Evolutionary conservation across 225 moss, liverwort and hornwort genomes (phyloP), one percentile per base, ranked within the genome.

Genomic region (Physcomitrellopsis africana): DNA sequence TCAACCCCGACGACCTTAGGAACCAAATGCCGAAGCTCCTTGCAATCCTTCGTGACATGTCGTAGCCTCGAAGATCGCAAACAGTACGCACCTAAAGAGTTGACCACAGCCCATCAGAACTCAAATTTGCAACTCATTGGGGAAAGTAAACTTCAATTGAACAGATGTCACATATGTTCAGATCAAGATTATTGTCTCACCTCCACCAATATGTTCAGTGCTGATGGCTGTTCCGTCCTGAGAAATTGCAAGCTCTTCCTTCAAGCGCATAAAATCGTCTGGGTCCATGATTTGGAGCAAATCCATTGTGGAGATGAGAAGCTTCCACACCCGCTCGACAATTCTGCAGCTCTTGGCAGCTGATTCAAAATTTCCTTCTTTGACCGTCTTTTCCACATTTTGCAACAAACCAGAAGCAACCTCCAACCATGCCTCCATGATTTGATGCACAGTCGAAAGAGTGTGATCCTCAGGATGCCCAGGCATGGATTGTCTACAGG

Each of bases 221-320:
- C 80, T 85, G 26, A 68, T 72, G 16, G 79, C 80, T 45, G 79
- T 76, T 5, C 83, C 83, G 22, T 77, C 81, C 65, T 80, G 84
- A 27, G 85, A 85, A 22, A 92, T 83, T 13, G 85, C 90, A 20
- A 94, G 84, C 44, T 84, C 89, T 70, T 92, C 87, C 80, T 81
- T 94, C 69, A 94, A 79, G 53, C 87, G 85, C 92, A 91, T 90
- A 53, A 94, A 94, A 37, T 94, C 94, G 19, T 92, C 90, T 27
- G 94, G 94, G 72, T 94, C 94, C 92, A 94, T 92, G 18, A 94
- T 84, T 61, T 92, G 94, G 24, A 94, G 77, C 51, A 94, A 63
- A 67, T 91, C 92, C 87, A 94, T 82, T 1, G 86, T 91, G 17
- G 78, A 74, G 9, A 92, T 86, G 52, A 90, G 74, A 1, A 94